Evolutionary conservation across 129 eudicot genomes (phyloP).

Genomic region (Ambrosia artemisiifolia): DNA sequence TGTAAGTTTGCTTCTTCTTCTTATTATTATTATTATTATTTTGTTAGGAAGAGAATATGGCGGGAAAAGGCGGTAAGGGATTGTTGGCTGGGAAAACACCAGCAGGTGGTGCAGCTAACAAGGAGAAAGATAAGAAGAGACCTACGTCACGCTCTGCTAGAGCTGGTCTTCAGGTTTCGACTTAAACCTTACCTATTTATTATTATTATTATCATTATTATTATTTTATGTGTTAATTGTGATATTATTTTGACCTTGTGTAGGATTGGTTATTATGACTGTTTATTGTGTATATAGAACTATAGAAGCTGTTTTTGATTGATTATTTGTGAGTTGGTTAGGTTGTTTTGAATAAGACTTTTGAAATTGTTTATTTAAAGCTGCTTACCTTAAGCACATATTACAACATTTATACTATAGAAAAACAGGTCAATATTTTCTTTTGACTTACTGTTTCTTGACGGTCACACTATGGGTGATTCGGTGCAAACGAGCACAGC

Average conservation of each 20-base stretch:
- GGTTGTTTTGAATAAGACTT: neutral
- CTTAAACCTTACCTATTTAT: neutral
- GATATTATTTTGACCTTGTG: neutral
- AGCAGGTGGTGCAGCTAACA: slow-evolving; percentile 45
- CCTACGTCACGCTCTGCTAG: slow-evolving; percentile 61
- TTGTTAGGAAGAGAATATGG: slow-evolving; percentile 39
- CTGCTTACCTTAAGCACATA: too few relatives aligned
- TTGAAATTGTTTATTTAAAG: too few relatives aligned
- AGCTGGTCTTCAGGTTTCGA: slow-evolving; percentile 68
- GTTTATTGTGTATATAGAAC: neutral
- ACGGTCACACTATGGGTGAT: too few relatives aligned
- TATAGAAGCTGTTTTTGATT: neutral
- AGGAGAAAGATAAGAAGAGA: slow-evolving; percentile 67
- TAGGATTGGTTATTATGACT: too few relatives aligned
- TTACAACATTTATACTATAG: too few relatives aligned
- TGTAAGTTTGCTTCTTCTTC: neutral
- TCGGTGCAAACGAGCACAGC: too few relatives aligned
- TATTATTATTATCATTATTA: too few relatives aligned
- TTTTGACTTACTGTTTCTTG: too few relatives aligned
- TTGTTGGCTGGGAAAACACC: slow-evolving; percentile 62
- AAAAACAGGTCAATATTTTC: too few relatives aligned
- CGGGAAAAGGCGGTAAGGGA: slow-evolving; percentile 85
- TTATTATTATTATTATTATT: neutral
- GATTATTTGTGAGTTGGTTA: neutral
- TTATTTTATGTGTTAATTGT: neutral